Evolutionary conservation across 495 filamentous ascomycete species (phyloP).

Genomic region (Trichoderma orchidacearum): DNA sequence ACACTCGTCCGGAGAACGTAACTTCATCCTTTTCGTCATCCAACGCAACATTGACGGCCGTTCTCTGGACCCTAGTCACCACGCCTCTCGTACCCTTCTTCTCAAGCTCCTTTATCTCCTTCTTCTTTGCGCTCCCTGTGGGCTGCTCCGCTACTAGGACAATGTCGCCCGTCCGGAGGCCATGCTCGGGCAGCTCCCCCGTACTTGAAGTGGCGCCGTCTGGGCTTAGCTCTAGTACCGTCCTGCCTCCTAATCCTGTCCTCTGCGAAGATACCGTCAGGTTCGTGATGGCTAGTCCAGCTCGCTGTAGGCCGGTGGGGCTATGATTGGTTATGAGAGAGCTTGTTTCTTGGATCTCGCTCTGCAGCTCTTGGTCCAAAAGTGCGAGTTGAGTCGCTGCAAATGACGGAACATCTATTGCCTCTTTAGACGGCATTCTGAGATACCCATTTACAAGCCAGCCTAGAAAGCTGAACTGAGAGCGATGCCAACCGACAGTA

Average conservation of each 20-base stretch:
- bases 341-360: constrained; percentile 63
- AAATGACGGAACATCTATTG: constrained; percentile 60
- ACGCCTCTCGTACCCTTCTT: constrained; percentile 64
- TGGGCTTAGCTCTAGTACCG: constrained; percentile 64
- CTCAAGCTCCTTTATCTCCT: constrained; percentile 51
- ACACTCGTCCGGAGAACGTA: constrained; percentile 43
- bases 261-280: constrained; percentile 62
- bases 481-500: too few relatives aligned
- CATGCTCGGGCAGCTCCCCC: constrained; percentile 58
- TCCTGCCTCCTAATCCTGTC: constrained; percentile 84
- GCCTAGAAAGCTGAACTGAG: too few relatives aligned
- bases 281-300: constrained; percentile 78
- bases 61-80: constrained; percentile 51
- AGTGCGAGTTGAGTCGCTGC: constrained; percentile 65
- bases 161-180: constrained; percentile 76
- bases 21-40: constrained; percentile 45
- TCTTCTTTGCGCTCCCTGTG: constrained; percentile 54
- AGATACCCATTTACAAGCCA: too few relatives aligned
- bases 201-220: constrained; percentile 49
- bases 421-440: constrained; percentile 24
- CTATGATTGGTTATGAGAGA: constrained; percentile 55
- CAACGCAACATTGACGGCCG: constrained; percentile 59
- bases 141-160: constrained; percentile 69
- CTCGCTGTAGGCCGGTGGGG: constrained; percentile 63
- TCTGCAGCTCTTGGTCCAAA: constrained; percentile 61